Evolutionary conservation across 108 stramenopile species (phyloP).

Genomic region (Tribonema minus): DNA sequence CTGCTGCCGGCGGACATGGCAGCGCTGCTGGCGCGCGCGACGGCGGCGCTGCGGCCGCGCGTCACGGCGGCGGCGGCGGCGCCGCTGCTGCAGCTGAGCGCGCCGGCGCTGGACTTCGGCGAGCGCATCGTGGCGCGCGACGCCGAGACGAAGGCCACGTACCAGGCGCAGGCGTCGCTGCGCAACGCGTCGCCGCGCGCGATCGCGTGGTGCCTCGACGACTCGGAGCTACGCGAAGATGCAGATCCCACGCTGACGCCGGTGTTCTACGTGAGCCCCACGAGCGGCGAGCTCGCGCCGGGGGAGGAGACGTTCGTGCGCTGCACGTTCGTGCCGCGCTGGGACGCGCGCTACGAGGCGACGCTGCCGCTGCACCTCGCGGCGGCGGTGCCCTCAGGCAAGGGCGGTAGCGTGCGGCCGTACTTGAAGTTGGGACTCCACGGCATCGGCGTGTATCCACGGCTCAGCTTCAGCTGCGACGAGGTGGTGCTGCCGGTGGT

Average conservation of each 20-base stretch:
- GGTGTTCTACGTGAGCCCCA: conserved; percentile 56
- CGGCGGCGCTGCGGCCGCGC: not conserved
- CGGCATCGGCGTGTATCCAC: conserved; percentile 57
- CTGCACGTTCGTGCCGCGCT: conserved; percentile 39
- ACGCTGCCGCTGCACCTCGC: too few species aligned
- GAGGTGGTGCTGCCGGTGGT: conserved; percentile 57
- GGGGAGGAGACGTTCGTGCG: conserved; percentile 48
- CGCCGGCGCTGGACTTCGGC: conserved; percentile 44
- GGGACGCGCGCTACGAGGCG: too few species aligned
- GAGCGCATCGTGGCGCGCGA: conserved; percentile 52
- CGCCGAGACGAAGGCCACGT: conserved; percentile 43
- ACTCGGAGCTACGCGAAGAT: conserved; percentile 13
- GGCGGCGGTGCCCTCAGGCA: too few species aligned
- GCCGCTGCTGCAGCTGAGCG: conserved; percentile 38
- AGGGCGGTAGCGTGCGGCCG: not conserved
- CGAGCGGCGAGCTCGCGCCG: conserved; percentile 48
- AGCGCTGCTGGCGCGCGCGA: conserved; percentile 10
- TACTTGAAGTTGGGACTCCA: conserved; percentile 36
- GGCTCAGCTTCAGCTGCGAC: conserved; percentile 46
- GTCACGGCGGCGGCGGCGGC: conserved; percentile 36
- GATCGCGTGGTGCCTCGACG: too few species aligned
- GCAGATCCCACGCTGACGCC: conserved; percentile 8
- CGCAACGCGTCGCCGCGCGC: too few species aligned
- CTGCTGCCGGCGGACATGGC: too few species aligned
- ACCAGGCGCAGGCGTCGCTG: conserved; percentile 42